A percentile compares a stretch with the other conserved stretches of the same genome.
phyloP scores from a whole-genome alignment of 1,284 basidiomycete genomes.

The Cryptococcus sp. region DNA sequence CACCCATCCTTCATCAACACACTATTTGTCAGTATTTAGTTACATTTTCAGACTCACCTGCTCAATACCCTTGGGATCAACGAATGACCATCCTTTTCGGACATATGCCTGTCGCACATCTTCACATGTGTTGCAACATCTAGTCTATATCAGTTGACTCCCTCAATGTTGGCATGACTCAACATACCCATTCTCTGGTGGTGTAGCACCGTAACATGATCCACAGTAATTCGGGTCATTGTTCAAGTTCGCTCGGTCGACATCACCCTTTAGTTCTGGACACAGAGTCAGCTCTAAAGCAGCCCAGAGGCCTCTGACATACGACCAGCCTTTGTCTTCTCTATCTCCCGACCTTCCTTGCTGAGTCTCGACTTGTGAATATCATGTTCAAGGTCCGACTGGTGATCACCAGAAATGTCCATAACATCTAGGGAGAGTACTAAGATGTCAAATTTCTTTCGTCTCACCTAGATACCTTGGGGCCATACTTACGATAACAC shows the following conservation, averaged over 20 bases:
- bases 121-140: slow-evolving; percentile 95
- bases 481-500: slow-evolving; percentile 74
- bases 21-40: slow-evolving; percentile 53
- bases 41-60: slow-evolving; percentile 59
- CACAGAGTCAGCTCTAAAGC: background rate
- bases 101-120: slow-evolving; percentile 88
- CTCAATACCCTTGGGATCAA: slow-evolving; percentile 83
- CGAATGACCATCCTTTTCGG: slow-evolving; percentile 90
- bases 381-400: slow-evolving; percentile 84
- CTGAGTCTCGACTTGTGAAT: slow-evolving; percentile 78
- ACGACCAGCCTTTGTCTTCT: slow-evolving; percentile 44
- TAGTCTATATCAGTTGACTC: slow-evolving; percentile 11
- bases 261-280: slow-evolving; percentile 64
- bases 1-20: slow-evolving; percentile 88
- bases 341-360: slow-evolving; percentile 58
- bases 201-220: slow-evolving; percentile 90
- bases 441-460: slow-evolving; percentile 36
- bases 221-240: slow-evolving; percentile 73
- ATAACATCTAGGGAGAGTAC: slow-evolving; percentile 93
- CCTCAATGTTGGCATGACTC: background rate
- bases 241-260: slow-evolving; percentile 69
- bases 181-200: slow-evolving; percentile 61
- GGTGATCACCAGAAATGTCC: slow-evolving; percentile 95
- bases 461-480: background rate
- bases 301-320: slow-evolving; percentile 6